phyloP scores from a whole-genome alignment of 805 yeast species.

The Candida stauntonica region DNA sequence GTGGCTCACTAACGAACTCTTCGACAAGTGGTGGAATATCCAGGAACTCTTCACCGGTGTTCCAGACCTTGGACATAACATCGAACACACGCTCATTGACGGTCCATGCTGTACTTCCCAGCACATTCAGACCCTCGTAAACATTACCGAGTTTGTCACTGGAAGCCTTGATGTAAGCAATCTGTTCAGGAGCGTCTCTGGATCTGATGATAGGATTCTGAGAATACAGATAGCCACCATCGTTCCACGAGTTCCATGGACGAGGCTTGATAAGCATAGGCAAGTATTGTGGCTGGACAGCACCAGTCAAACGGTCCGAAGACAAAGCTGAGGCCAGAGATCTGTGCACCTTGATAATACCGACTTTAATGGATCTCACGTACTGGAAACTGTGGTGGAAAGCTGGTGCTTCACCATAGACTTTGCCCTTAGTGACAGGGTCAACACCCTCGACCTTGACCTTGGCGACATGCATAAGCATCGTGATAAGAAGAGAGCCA shows the following conservation, averaged over 20 bases:
- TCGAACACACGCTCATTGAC: slow-evolving; percentile 69
- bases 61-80: slow-evolving; percentile 78
- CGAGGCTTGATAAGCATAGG: slow-evolving; percentile 94
- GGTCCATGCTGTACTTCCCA: slow-evolving; percentile 92
- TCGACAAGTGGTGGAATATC: slow-evolving; percentile 63
- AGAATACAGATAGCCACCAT: slow-evolving; percentile 79
- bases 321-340: slow-evolving; percentile 62
- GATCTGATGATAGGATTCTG: slow-evolving; percentile 66
- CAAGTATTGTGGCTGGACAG: slow-evolving; percentile 77
- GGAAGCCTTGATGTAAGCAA: slow-evolving; percentile 84
- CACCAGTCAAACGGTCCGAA: slow-evolving; percentile 56
- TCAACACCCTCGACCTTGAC: slow-evolving; percentile 76
- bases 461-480: slow-evolving; percentile 76
- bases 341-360: slow-evolving; percentile 74
- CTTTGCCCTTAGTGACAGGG: slow-evolving; percentile 65
- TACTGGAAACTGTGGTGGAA: slow-evolving; percentile 86
- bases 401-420: slow-evolving; percentile 82
- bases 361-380: slow-evolving; percentile 71
- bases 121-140: slow-evolving; percentile 75
- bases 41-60: slow-evolving; percentile 68
- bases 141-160: slow-evolving; percentile 63
- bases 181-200: slow-evolving; percentile 82
- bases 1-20: slow-evolving; percentile 44
- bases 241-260: slow-evolving; percentile 77
- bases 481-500: slow-evolving; percentile 75